Evolutionary conservation across 108 stramenopile genomes (phyloP), one percentile per base, ranked within the genome.

Genomic region (Licmophora abbreviata): DNA sequence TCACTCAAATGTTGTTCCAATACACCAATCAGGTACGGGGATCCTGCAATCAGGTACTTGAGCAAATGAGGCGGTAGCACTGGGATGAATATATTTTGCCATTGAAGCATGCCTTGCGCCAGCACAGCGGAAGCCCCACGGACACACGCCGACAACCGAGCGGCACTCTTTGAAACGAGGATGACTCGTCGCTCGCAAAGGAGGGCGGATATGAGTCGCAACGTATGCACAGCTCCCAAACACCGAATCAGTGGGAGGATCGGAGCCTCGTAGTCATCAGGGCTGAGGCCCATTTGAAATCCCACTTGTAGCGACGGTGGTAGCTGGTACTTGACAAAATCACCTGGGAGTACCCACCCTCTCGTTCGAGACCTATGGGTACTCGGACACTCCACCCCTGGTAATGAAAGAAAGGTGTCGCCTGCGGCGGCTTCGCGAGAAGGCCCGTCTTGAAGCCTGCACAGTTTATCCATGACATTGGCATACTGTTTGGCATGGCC

Each of bases 1-100:
- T 31, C 54, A 28, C 53, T 31, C 24, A 66, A 29, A 36, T 51
- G 30, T 23, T 51, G 46, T 4, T 35, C 33, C 33, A 71, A 40
- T 5, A 75, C 52, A 28, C 74, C 74, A 54, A 76, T 64, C 9
- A 76, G 21, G 53, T 76, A 76, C 9, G 70, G 40, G 26, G 61
- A 49, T 26, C 42, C 52, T 32, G 59, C 51, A 1, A 36, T 41
- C 24, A 76, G 55, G 44, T 68, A 49, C 21, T 58, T 28, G 3
- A 12, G 22, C 58, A 76, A 51, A 11, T 65, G 65, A 29, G 74
- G 74, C 42, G 74, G 66, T 22, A 76, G 42, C 0, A 71, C 42
- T 4, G 74, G 74, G 17, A 76, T 58, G 50, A 61, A 68, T 15
- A 71, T 42, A 21, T 59, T 44, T 12, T 54, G 64, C 34, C 62